phyloP scores from a whole-genome alignment of 2,329 filamentous ascomycete genomes.

The Alternaria dauci region DNA sequence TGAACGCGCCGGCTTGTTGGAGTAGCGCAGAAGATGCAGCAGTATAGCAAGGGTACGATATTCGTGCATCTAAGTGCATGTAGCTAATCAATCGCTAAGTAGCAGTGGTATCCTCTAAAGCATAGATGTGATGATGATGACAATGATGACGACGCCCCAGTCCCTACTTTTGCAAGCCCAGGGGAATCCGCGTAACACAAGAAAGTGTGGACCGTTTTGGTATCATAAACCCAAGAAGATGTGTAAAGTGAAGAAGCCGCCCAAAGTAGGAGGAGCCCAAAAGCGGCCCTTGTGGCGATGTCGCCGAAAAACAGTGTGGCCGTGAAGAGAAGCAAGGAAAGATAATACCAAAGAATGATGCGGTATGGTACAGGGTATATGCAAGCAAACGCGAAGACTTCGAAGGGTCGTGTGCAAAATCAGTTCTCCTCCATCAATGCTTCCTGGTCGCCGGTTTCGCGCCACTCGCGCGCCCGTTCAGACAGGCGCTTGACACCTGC shows the following conservation, averaged over 20 bases:
- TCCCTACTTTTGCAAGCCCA: conserved; percentile 29
- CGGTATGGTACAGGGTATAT: conserved; percentile 33
- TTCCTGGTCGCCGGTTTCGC: conserved; percentile 79
- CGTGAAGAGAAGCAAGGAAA: conserved; percentile 22
- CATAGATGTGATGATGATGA: conserved; percentile 16
- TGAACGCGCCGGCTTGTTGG: neutral
- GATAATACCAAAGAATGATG: conserved; percentile 24
- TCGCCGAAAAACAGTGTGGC: conserved; percentile 24
- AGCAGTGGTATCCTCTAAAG: conserved; percentile 30
- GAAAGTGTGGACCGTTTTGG: conserved; percentile 24
- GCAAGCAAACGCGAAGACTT: conserved; percentile 18
- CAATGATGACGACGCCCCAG: conserved; percentile 21
- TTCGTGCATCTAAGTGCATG: conserved; percentile 34
- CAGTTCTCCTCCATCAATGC: conserved; percentile 65
- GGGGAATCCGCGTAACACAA: conserved; percentile 15
- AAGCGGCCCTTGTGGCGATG: conserved; percentile 15
- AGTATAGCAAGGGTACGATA: conserved; percentile 21
- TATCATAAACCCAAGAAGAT: conserved; percentile 29
- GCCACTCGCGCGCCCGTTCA: conserved; percentile 88
- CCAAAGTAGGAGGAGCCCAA: conserved; percentile 17
- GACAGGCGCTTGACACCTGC: conserved; percentile 81
- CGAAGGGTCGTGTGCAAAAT: conserved; percentile 21
- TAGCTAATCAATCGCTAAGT: conserved; percentile 27
- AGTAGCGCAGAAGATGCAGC: conserved; percentile 9
- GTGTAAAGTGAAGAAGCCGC: conserved; percentile 14